Evolutionary conservation across 2,329 filamentous ascomycete species (phyloP), one percentile per base, ranked within the genome.

Genomic region (Colletotrichum sp.): DNA sequence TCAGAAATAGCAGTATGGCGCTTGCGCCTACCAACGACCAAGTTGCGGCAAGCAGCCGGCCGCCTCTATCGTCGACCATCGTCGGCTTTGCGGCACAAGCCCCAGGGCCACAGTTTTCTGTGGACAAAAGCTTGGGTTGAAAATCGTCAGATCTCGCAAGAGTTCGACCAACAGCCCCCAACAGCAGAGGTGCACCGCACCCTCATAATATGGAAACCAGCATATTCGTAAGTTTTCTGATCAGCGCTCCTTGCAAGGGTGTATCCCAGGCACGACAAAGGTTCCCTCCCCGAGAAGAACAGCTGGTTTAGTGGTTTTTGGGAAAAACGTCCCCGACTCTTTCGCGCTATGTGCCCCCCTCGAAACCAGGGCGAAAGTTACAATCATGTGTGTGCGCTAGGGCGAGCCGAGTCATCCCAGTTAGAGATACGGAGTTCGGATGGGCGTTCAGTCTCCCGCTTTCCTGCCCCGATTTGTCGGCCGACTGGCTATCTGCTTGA

Each of bases 31-130:
- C 75, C 43, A 84, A 56, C 4, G 81, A 79, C 83, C 83, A 84
- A 28, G 79, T 81, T 3, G 79, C 79, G n/a, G 78, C 82, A 6
- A 83, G 64, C 16, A 84, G 74, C 15, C 81, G 78, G 28, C 79
- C 76, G 43, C 81, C 79, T 78, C 81, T 80, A 24, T 82, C 77
- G 64, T 75, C 62, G 32, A 28, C 71, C 66, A 75, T 74, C 15
- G 34, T 76, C 34, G 48, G 62, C 62, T n/a, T 71, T 26, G 16
- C 61, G 43, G 36, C 71, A 69, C 36, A 43, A 28, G 21, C 36
- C 34, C 58, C 18, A 38, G 26, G 48, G 62, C 62, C 68, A 34
- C n/a, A 26, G 48, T n/a, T 32, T 52, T 52, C 28, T 36, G 70
- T 36, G 18, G 48, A 18, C 21, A 18, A 52, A 38, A 16, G 32